A percentile compares a stretch with the other conserved stretches of the same genome.
phyloP scores from a whole-genome alignment of 2,329 filamentous ascomycete species.

The Paecilomyces variotii region DNA sequence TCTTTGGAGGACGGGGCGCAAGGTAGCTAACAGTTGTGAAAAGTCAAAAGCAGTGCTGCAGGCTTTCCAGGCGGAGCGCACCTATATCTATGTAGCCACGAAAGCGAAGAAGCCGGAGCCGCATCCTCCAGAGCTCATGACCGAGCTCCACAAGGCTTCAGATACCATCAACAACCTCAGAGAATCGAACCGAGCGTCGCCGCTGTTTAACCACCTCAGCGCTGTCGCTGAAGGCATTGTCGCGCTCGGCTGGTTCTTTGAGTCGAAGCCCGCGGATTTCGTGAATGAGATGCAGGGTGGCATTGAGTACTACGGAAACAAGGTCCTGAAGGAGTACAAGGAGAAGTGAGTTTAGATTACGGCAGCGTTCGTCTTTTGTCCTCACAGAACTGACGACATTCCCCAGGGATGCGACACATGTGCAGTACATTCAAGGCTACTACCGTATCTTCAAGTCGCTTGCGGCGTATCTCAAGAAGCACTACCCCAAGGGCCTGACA shows the following conservation, averaged over 20 bases:
- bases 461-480: slow-evolving; percentile 72
- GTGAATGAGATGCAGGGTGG: slow-evolving; percentile 75
- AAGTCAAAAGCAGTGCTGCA: slow-evolving; percentile 50
- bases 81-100: slow-evolving; percentile 78
- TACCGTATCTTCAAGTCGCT: slow-evolving; percentile 84
- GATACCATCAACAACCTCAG: slow-evolving; percentile 71
- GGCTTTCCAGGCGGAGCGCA: slow-evolving; percentile 77
- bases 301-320: slow-evolving; percentile 90
- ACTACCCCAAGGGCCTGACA: slow-evolving; percentile 68
- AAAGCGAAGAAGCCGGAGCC: slow-evolving; percentile 88
- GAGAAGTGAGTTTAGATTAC: slow-evolving; percentile 49
- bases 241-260: slow-evolving; percentile 83
- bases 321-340: slow-evolving; percentile 84
- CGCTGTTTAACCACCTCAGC: slow-evolving; percentile 72
- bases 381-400: background rate
- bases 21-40: slow-evolving; percentile 7
- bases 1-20: background rate
- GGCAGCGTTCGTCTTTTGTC: background rate
- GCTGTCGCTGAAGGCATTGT: slow-evolving; percentile 86
- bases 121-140: slow-evolving; percentile 65
- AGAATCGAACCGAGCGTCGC: slow-evolving; percentile 68
- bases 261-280: slow-evolving; percentile 74
- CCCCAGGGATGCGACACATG: slow-evolving; percentile 64
- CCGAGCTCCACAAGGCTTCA: slow-evolving; percentile 77
- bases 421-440: slow-evolving; percentile 88